These are phyloP conservation scores for Paecilomyces sp. DNA, from an alignment of 2,329 filamentous ascomycete species.

Conservation along the genomic window DNA sequence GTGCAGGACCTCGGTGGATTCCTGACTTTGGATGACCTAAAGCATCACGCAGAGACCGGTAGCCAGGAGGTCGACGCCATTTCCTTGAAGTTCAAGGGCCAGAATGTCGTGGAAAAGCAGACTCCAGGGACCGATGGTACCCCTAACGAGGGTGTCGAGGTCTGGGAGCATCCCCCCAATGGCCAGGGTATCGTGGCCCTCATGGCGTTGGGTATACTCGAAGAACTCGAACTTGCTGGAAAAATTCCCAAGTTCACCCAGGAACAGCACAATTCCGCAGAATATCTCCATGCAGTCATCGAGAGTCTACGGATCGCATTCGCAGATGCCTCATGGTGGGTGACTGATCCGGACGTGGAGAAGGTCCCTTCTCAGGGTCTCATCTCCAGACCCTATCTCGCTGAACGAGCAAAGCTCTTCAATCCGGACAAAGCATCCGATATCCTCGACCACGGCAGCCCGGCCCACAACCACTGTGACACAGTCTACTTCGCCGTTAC, in stretches of 20 bases:
- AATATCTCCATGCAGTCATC: constrained; percentile 79
- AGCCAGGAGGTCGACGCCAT: constrained; percentile 81
- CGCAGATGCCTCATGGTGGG: constrained; percentile 82
- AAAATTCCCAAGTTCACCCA: constrained; percentile 64
- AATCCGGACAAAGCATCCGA: constrained; percentile 45
- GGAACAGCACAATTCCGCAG: constrained; percentile 71
- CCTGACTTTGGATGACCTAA: constrained; percentile 71
- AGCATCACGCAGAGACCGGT: constrained; percentile 64
- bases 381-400: constrained; percentile 66
- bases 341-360: constrained; percentile 70
- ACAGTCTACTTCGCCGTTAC: constrained; percentile 91
- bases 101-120: constrained; percentile 47
- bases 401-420: constrained; percentile 60
- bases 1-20: constrained; percentile 69
- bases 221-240: constrained; percentile 70
- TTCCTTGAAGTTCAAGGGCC: constrained; percentile 68
- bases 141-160: constrained; percentile 52
- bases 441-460: constrained; percentile 64
- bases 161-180: constrained; percentile 97
- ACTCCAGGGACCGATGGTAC: constrained; percentile 36
- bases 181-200: constrained; percentile 92
- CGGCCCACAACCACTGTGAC: constrained; percentile 77
- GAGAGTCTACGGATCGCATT: constrained; percentile 86
- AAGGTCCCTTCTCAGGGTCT: constrained; percentile 64
- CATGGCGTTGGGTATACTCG: constrained; percentile 87